Base-by-base conservation (phyloP, 2,329 filamentous ascomycete species). In the Verticillium isaacii region DNA sequence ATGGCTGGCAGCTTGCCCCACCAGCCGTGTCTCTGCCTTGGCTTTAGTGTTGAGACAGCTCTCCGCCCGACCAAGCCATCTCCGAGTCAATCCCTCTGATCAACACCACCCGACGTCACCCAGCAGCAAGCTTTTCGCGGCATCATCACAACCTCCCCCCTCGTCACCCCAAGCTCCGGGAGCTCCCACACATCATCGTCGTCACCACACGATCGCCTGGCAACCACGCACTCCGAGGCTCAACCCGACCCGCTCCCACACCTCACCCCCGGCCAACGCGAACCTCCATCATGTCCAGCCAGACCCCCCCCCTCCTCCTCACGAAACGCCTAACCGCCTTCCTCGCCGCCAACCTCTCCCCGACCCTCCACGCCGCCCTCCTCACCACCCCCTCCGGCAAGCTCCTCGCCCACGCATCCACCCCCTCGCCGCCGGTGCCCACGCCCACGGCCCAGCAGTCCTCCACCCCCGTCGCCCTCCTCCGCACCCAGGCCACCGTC, bases 251-350 rank as follows among this genome's bases (percentile, higher is more conserved):
- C 29, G n/a, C 37, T n/a, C 17, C n/a, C 57, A n/a, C 12, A 32
- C 15, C 57, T 29, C 34, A 25, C 14, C 29, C 23, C 17, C 37
- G n/a, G 11, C n/a, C 11, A 52, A 23, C n/a, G 15, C 19, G 29
- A 29, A 6, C 29, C 29, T 29, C 17, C 41, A 57, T 29, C 58
- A 78, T 77, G 75, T 73, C 76, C 56, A 70, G 70, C 58, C 77
- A 80, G 29, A 80, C 82, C 41, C 83, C 84, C 41, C 83, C 84
- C 32, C 79, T 87, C 62, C 80, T 92, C 75, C 80, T 92, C 64
- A 87, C 84, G 39, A 88, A 88, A 72, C 85, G 85, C 64, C 81
- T 89, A 66, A 86, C 85, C 32, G 76, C 81, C 63, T 88, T 89
- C 73, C 83, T 89, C 56, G 78, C 81, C 69, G 75, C 81, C 64